Evolutionary conservation across 495 filamentous ascomycete species (phyloP), one percentile per base, ranked within the genome.

Genomic region (Xylaria flabelliformis): DNA sequence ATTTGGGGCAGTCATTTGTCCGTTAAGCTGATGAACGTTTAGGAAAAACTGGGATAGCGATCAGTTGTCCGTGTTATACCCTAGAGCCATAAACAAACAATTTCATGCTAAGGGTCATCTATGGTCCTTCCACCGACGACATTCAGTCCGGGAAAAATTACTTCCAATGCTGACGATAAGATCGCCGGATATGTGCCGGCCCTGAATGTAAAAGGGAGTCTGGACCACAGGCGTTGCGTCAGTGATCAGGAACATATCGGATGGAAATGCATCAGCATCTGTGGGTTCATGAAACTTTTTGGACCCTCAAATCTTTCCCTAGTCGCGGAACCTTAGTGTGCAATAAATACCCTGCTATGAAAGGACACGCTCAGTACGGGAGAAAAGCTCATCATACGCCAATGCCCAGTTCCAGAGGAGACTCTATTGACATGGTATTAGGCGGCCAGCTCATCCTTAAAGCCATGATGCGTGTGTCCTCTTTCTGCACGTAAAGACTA

Each of bases 401-500:
- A 17, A 29, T 17, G 12, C 24, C 0, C 8, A 56, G 24, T 29
- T 4, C n/a, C 12, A 21, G n/a, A 56, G 24, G 1, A 15, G 3
- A 56, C 9, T 29, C 12, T 32, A 0, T 55, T 55, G n/a, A n/a
- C 29, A 6, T 24, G 10, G 26, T 12, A n/a, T 1, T 53, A 51
- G 48, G 48, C 7, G n/a, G n/a, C 19, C 12, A 24, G 50, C 21
- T 53, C n/a, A 53, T n/a, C 7, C 50, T 24, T 53, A 12, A 19
- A 8, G 24, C 50, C 21, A 53, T 8, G n/a, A 4, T 9, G n/a
- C 9, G 21, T 53, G 21, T n/a, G 19, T 4, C 70, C 67, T 32
- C 66, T 12, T 64, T 64, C 41, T 67, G 21, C 13, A 70, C 65
- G 12, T 69, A 24, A 32, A 67, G n/a, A 29, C 48, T 21, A 3